Evolutionary conservation across 768 basidiomycete genomes (phyloP).

Genomic region (Trametes cubensis): DNA sequence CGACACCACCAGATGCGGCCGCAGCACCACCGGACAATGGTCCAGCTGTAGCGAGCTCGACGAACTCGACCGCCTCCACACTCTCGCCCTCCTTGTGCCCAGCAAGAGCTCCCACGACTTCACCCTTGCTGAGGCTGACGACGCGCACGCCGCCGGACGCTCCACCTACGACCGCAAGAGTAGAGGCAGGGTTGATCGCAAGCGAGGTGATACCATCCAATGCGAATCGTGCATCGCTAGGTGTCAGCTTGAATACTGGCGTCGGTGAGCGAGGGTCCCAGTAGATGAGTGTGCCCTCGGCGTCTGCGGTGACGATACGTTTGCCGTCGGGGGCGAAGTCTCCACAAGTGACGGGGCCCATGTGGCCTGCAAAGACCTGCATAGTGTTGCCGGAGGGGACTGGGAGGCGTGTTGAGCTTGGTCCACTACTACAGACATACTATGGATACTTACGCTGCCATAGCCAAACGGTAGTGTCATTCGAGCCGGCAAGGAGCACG

Average conservation of each 20-base stretch:
- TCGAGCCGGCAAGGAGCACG: constrained; percentile 87
- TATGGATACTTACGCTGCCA: constrained; percentile 78
- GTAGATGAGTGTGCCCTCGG: constrained; percentile 77
- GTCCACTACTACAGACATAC: background rate
- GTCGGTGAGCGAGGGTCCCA: constrained; percentile 88
- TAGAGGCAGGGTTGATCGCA: constrained; percentile 82
- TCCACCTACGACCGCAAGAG: constrained; percentile 90
- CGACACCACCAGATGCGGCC: constrained; percentile 58
- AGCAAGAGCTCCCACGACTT: constrained; percentile 73
- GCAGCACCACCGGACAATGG: constrained; percentile 41
- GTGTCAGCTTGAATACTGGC: constrained; percentile 80
- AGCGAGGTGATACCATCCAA: constrained; percentile 86
- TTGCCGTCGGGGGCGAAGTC: constrained; percentile 94
- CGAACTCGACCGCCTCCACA: constrained; percentile 83
- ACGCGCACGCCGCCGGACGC: constrained; percentile 84
- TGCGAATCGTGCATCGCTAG: constrained; percentile 72
- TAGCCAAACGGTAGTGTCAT: constrained; percentile 93
- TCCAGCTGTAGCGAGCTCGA: constrained; percentile 68
- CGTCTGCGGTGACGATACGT: constrained; percentile 84
- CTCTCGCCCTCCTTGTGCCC: constrained; percentile 89
- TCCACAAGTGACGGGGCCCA: constrained; percentile 80
- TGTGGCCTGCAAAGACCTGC: constrained; percentile 94
- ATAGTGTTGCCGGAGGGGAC: constrained; percentile 95
- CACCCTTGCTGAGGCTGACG: constrained; percentile 84
- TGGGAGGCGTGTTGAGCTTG: constrained; percentile 36